phyloP scores from a whole-genome alignment of 2,329 filamentous ascomycete genomes.

The Lachnellula cervina region DNA sequence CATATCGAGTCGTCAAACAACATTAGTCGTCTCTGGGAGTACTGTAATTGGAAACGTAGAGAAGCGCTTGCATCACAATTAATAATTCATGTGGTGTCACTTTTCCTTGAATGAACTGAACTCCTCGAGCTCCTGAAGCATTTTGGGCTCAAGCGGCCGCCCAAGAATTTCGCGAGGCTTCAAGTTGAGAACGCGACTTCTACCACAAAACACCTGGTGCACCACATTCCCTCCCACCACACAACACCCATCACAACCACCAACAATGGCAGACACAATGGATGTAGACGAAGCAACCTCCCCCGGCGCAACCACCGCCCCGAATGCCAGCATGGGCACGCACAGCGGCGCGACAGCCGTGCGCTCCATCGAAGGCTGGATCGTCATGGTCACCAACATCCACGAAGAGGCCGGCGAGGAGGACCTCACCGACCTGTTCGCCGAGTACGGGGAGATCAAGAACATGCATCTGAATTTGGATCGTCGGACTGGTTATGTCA shows the following conservation, averaged over 20 bases:
- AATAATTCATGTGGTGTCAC: too few species aligned
- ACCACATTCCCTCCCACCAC: neutral
- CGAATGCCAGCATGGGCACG: constrained; percentile 65
- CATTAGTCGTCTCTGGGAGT: too few species aligned
- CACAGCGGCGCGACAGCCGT: constrained; percentile 72
- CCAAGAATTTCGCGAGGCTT: neutral
- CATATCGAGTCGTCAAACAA: too few species aligned
- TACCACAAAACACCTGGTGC: neutral
- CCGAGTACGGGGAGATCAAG: constrained; percentile 81
- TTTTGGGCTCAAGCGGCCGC: neutral
- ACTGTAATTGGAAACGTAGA: too few species aligned
- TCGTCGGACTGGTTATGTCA: constrained; percentile 77
- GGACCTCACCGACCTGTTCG: constrained; percentile 74
- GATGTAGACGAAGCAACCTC: constrained; percentile 36
- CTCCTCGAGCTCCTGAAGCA: too few species aligned
- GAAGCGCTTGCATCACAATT: too few species aligned
- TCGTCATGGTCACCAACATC: constrained; percentile 79
- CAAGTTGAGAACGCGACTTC: neutral
- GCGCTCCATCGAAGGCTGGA: constrained; percentile 86
- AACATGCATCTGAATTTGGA: constrained; percentile 82
- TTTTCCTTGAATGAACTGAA: too few species aligned
- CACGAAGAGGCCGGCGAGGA: constrained; percentile 86
- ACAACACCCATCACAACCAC: neutral
- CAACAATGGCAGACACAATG: constrained; percentile 42
- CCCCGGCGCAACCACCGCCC: constrained; percentile 47